These are phyloP conservation scores for Penicillium chermesinum DNA, from an alignment of 495 filamentous ascomycete genomes.

Conservation along the genomic window DNA sequence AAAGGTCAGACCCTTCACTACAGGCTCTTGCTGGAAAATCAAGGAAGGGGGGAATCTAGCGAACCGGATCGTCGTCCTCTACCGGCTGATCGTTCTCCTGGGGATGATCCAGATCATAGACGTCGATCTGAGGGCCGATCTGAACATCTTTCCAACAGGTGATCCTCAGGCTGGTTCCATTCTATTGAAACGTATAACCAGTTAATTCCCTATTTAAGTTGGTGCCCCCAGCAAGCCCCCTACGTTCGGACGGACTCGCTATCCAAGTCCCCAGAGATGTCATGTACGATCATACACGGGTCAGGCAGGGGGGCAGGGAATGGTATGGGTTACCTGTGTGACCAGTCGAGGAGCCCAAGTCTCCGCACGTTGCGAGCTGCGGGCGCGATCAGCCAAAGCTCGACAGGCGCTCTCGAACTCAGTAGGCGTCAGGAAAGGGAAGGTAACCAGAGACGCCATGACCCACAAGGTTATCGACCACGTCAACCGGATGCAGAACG, in stretches of 20 bases:
- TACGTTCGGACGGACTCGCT: background rate
- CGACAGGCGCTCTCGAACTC: constrained; percentile 61
- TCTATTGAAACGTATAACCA: constrained; percentile 18
- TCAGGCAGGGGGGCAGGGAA: constrained; percentile 7
- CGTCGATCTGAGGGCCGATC: constrained; percentile 3
- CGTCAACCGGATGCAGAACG: constrained; percentile 24
- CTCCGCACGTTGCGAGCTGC: constrained; percentile 13
- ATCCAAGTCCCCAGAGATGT: background rate
- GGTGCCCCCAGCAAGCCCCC: background rate
- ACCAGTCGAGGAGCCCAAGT: constrained; percentile 29
- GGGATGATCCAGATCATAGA: too few relatives aligned
- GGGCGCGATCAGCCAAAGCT: constrained; percentile 44
- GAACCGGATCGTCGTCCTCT: constrained; percentile 37
- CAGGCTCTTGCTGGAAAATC: background rate
- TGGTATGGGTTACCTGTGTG: constrained; percentile 25
- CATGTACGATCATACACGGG: constrained; percentile 7
- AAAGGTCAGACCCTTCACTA: background rate
- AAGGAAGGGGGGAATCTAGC: constrained; percentile 7
- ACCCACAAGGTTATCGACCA: constrained; percentile 11
- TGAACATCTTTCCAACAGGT: constrained; percentile 24
- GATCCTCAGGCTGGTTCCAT: constrained; percentile 32
- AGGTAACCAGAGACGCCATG: constrained; percentile 20
- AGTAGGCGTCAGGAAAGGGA: constrained; percentile 51
- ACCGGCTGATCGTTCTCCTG: constrained; percentile 10
- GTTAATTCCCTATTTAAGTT: background rate